Percentiles rank a stretch among this genome's conserved stretches.
Evolutionary conservation across 208 protist species (phyloP).

Genomic region (Trypanosoma cruzi): DNA sequence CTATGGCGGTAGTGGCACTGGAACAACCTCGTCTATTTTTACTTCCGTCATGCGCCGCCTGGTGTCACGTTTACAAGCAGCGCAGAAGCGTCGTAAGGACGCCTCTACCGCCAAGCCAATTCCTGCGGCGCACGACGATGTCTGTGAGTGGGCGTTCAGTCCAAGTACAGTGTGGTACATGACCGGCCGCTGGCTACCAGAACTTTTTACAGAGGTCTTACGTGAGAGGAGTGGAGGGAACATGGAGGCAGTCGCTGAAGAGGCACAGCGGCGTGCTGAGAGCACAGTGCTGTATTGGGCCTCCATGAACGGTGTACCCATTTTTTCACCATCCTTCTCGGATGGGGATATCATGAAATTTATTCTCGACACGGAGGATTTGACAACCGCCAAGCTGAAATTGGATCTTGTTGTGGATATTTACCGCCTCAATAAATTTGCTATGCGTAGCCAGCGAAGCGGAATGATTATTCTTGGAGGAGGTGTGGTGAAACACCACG

Average conservation of each 20-base stretch:
- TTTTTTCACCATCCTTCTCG: slow-evolving; percentile 84
- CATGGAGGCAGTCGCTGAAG: slow-evolving; percentile 12
- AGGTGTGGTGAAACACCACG: slow-evolving; percentile 99
- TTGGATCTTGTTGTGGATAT: slow-evolving; percentile 96
- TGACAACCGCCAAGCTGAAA: slow-evolving; percentile 20
- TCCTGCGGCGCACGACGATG: slow-evolving; percentile 32
- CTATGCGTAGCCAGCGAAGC: slow-evolving; percentile 93
- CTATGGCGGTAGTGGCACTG: slow-evolving; percentile 26
- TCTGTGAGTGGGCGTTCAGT: slow-evolving; percentile 66
- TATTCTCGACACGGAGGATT: slow-evolving; percentile 27
- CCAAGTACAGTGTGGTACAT: slow-evolving; percentile 81
- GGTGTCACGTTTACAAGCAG: slow-evolving; percentile 36
- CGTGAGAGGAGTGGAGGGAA: slow-evolving; percentile 16
- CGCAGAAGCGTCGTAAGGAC: slow-evolving; percentile 34
- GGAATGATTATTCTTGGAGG: slow-evolving; percentile 99
- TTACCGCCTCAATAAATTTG: slow-evolving; percentile 95
- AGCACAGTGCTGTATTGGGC: slow-evolving; percentile 84
- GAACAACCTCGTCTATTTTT: slow-evolving; percentile 36
- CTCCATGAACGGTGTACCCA: slow-evolving; percentile 65
- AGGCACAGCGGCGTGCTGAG: slow-evolving; percentile 44
- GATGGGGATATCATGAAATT: slow-evolving; percentile 80
- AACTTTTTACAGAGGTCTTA: slow-evolving; percentile 53
- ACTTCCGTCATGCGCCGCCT: slow-evolving; percentile 56
- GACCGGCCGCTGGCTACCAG: slow-evolving; percentile 69
- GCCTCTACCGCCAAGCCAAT: slow-evolving; percentile 14